These are phyloP conservation scores for Blastobotrys aristatus DNA, from an alignment of 1,139 yeast species.

Conservation along the genomic window DNA sequence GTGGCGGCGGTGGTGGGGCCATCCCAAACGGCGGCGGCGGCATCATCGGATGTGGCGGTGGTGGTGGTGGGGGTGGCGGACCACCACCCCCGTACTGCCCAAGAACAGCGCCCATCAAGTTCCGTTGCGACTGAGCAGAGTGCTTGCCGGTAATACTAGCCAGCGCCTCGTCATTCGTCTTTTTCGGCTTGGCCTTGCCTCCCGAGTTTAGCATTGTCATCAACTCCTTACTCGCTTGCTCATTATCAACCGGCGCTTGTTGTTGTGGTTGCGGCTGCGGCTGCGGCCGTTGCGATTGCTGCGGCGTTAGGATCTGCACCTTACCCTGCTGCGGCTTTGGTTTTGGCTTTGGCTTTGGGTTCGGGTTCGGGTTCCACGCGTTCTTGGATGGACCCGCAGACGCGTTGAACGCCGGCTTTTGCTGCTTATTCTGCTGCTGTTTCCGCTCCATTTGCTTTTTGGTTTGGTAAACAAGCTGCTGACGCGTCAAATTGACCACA, in stretches of 20 bases:
- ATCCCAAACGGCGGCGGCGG: constrained; percentile 22
- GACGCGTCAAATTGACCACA: constrained; percentile 68
- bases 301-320: constrained; percentile 10
- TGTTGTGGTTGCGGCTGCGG: constrained; percentile 3
- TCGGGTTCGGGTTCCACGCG: not conserved
- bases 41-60: constrained; percentile 25
- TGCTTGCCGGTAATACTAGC: constrained; percentile 38
- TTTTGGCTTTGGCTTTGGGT: constrained; percentile 19
- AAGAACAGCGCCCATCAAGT: constrained; percentile 44
- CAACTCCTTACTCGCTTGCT: constrained; percentile 35
- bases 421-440: not conserved
- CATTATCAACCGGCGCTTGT: not conserved
- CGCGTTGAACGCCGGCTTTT: not conserved
- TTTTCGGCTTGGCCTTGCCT: constrained; percentile 21
- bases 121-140: constrained; percentile 35
- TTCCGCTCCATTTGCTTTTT: constrained; percentile 17
- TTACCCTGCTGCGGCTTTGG: constrained; percentile 23
- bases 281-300: constrained; percentile 1
- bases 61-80: constrained; percentile 30
- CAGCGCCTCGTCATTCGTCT: constrained; percentile 28
- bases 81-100: constrained; percentile 27
- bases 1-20: constrained; percentile 15
- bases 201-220: constrained; percentile 39
- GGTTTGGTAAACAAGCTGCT: constrained; percentile 65
- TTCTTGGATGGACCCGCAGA: constrained; percentile 19